A percentile compares a stretch with the other conserved stretches of the same genome.
phyloP scores from a whole-genome alignment of 2,329 filamentous ascomycete species.

The Dryadomyces quercivorus region DNA sequence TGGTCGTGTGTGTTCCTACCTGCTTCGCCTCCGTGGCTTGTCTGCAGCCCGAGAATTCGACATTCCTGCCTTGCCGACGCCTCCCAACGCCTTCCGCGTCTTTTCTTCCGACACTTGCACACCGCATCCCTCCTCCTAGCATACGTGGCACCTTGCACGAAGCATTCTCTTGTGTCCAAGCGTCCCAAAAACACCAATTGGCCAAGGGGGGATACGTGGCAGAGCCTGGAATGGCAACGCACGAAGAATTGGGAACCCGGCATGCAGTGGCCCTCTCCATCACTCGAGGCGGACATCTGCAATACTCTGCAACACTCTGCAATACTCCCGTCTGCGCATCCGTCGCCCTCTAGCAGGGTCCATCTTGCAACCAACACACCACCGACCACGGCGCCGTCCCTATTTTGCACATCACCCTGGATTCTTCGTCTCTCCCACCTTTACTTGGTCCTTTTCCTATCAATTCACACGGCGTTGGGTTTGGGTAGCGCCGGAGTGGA shows the following conservation, averaged over 20 bases:
- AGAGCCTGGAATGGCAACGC: too few relatives aligned
- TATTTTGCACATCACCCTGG: neutral
- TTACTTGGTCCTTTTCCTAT: neutral
- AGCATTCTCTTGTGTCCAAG: too few relatives aligned
- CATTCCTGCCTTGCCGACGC: neutral
- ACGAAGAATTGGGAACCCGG: too few relatives aligned
- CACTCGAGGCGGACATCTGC: too few relatives aligned
- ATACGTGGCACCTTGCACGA: too few relatives aligned
- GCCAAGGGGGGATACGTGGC: too few relatives aligned
- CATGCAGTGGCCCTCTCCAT: too few relatives aligned
- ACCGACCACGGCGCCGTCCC: neutral
- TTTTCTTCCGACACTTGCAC: neutral
- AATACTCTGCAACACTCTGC: too few relatives aligned
- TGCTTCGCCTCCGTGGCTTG: neutral
- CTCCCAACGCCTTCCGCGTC: neutral
- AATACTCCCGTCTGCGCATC: neutral
- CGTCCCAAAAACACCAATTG: too few relatives aligned
- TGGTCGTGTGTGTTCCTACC: neutral
- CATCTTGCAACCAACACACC: neutral
- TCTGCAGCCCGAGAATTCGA: neutral
- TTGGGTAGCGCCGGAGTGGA: constrained; percentile 3
- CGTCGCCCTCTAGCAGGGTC: neutral
- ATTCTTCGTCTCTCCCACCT: neutral
- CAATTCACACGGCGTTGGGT: constrained; percentile 1
- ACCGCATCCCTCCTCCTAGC: neutral